phyloP scores from a whole-genome alignment of 768 basidiomycete species.

The Russula dissimulans region DNA sequence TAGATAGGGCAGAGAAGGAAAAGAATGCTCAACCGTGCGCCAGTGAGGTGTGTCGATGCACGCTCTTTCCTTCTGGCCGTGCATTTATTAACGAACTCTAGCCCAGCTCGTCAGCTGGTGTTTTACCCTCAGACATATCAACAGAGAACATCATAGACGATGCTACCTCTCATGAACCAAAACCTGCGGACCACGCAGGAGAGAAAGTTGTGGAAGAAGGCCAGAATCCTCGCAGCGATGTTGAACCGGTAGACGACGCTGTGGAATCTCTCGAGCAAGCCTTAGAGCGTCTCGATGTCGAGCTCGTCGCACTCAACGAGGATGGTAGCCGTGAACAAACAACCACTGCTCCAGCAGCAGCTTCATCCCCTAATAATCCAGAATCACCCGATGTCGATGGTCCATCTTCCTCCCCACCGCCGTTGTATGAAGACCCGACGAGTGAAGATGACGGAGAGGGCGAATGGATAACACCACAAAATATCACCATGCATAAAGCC shows the following conservation, averaged over 20 bases:
- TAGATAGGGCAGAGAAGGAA: slow-evolving; percentile 47
- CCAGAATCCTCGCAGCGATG: neutral
- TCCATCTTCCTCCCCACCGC: slow-evolving; percentile 19
- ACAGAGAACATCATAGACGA: neutral
- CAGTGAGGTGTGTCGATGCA: slow-evolving; percentile 22
- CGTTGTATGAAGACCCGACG: slow-evolving; percentile 66
- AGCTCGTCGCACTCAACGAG: slow-evolving; percentile 8
- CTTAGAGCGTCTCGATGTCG: slow-evolving; percentile 2
- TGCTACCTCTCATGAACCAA: neutral
- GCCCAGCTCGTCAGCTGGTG: neutral
- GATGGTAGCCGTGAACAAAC: neutral
- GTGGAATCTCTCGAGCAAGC: neutral
- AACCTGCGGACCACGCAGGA: neutral
- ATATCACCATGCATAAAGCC: slow-evolving; percentile 80
- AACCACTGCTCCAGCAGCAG: neutral
- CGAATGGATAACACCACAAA: slow-evolving; percentile 95
- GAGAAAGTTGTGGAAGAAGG: neutral
- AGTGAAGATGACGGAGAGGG: slow-evolving; percentile 79
- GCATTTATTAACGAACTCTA: neutral
- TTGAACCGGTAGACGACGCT: slow-evolving; percentile 17
- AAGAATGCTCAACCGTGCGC: slow-evolving; percentile 21
- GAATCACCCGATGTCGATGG: slow-evolving; percentile 17
- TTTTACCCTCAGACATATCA: neutral
- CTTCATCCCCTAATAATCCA: slow-evolving; percentile 4
- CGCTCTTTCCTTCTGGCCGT: neutral